Evolutionary conservation across 257 asterid species (phyloP), one percentile per base, ranked within the genome.

Genomic region (Plantago elongata): DNA sequence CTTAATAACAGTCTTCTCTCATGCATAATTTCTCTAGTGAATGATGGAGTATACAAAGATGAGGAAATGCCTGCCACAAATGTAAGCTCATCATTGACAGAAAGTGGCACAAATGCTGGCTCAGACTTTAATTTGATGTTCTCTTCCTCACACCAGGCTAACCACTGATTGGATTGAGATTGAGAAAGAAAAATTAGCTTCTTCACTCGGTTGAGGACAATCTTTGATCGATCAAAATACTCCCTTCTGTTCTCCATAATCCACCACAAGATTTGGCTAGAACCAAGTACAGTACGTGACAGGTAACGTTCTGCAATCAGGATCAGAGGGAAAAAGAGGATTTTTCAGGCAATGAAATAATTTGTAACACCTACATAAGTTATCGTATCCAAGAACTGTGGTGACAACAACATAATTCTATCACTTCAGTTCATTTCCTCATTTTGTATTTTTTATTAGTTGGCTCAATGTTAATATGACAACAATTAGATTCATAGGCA

Each of bases 191-290:
- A 93, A 38, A 93, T 81, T 63, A 93, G 72, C 74, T 83, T 87
- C 78, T 85, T 93, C 38, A 93, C 99, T 49, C 83, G 82, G 75
- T 80, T 75, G 62, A 93, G 85, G 17, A 80, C 89, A 45, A 75
- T 88, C 83, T 87, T 93, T 46, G 99, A 84, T 45, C 95, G 79
- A 64, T 83, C 82, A 44, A 93, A 93, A 77, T 93, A 89, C 72
- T 93, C 97, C 71, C 94, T 68, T 62, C 95, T 75, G 75, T 93
- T 89, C 78, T 93, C 99, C 99, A 93, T 89, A 75, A 93, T 93
- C 99, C 99, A 93, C 99, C 96, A 93, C 75, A 87, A 70, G 68
- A 93, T 86, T 74, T 93, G 99, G 43, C 80, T 87, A 18, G 97
- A 75, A 60, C 99, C 99, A 30, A 90, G 94, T 34, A 83, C 88